These are phyloP conservation scores for Picea sitchensis DNA, from an alignment of 75 land plant species.

Conservation along the genomic window DNA sequence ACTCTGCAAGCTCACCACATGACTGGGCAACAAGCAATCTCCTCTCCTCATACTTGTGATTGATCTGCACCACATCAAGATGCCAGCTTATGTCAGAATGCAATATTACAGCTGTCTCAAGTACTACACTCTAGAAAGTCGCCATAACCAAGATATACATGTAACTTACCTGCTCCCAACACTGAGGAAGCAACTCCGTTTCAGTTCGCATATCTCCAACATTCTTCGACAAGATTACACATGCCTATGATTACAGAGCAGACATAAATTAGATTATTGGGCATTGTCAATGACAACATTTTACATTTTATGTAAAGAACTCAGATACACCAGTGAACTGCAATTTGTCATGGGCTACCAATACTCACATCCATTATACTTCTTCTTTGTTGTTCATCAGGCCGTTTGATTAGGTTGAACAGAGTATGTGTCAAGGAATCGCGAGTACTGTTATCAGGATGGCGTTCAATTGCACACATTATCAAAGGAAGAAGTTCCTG, in stretches of 20 bases:
- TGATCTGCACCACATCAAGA: constrained; percentile 51
- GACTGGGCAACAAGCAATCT: constrained; percentile 95
- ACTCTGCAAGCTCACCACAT: constrained; percentile 93
- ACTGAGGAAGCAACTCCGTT: constrained; percentile 93
- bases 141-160: not conserved
- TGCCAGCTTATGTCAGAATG: not conserved
- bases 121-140: not conserved
- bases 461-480: constrained; percentile 97
- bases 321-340: not conserved
- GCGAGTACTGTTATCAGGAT: constrained; percentile 76
- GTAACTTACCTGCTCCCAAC: constrained; percentile 91
- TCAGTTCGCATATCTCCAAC: constrained; percentile 95
- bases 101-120: not conserved
- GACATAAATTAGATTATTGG: not conserved
- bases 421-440: constrained; percentile 93
- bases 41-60: constrained; percentile 95
- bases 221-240: constrained; percentile 81
- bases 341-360: not conserved
- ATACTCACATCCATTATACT: constrained; percentile 95
- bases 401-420: constrained; percentile 93
- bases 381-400: constrained; percentile 88
- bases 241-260: constrained; percentile 54
- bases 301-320: not conserved
- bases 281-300: not conserved
- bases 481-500: constrained; percentile 98